These are phyloP conservation scores for Coemansia sp. DNA, from an alignment of 192 early-diverging fungal genomes.

Conservation along the genomic window DNA sequence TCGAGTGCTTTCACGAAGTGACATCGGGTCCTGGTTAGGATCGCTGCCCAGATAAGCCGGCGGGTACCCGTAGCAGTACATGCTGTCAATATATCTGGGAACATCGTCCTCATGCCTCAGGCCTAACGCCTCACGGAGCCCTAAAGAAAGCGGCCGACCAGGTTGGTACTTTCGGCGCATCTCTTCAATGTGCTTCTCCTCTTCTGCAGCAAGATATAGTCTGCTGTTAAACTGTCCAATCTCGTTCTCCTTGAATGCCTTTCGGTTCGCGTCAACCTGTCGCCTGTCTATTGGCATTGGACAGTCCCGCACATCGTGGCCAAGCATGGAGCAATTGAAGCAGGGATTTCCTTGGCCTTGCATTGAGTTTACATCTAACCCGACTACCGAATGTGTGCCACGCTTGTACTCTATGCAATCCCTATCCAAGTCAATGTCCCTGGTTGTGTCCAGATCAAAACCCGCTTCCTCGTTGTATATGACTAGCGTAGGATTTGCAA, in stretches of 20 bases:
- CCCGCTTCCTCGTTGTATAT: constrained; percentile 31
- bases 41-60: constrained; percentile 40
- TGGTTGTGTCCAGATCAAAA: constrained; percentile 33
- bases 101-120: constrained; percentile 21
- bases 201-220: constrained; percentile 34
- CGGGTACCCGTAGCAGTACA: constrained; percentile 43
- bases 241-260: constrained; percentile 27
- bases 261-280: constrained; percentile 32
- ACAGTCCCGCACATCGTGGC: constrained; percentile 42
- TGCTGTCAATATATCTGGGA: constrained; percentile 39
- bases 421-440: constrained; percentile 9
- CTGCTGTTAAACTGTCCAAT: constrained; percentile 28
- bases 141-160: constrained; percentile 39
- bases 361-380: constrained; percentile 12
- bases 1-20: not conserved
- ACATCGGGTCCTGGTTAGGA: constrained; percentile 34
- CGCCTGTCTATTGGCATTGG: constrained; percentile 31
- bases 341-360: constrained; percentile 42
- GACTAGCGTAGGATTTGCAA: not conserved
- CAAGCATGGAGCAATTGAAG: constrained; percentile 49
- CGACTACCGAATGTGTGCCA: constrained; percentile 31
- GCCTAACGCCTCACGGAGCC: constrained; percentile 32
- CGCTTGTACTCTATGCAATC: constrained; percentile 17
- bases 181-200: constrained; percentile 28
- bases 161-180: constrained; percentile 35